Evolutionary conservation across 2,329 filamentous ascomycete species (phyloP).

Genomic region (Exophiala sideris): DNA sequence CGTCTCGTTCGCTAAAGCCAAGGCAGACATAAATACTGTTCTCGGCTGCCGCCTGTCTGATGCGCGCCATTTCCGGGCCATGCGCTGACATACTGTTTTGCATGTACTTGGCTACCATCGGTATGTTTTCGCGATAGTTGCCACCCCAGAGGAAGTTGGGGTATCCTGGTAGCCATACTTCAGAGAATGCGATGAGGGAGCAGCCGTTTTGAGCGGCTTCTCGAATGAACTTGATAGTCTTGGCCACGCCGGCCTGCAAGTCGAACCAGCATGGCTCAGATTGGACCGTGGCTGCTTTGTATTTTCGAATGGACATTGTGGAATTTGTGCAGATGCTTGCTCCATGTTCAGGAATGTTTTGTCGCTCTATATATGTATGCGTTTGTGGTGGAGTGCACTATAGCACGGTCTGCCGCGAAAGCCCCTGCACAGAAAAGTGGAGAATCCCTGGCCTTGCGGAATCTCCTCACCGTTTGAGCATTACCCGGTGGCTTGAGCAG

Average conservation of each 20-base stretch:
- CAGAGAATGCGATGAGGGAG: slow-evolving; percentile 54
- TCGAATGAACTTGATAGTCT: slow-evolving; percentile 56
- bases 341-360: no score
- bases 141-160: slow-evolving; percentile 46
- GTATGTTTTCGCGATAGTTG: slow-evolving; percentile 17
- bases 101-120: slow-evolving; percentile 6
- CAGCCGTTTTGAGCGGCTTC: slow-evolving; percentile 54
- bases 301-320: slow-evolving; percentile 1
- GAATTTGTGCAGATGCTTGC: no score
- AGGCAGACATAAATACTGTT: slow-evolving; percentile 43
- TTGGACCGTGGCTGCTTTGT: slow-evolving; percentile 51
- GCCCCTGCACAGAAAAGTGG: no score
- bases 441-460: no score
- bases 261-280: slow-evolving; percentile 61
- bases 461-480: no score
- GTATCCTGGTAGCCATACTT: slow-evolving; percentile 56
- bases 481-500: no score
- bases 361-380: no score
- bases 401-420: no score
- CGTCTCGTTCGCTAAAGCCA: slow-evolving; percentile 43
- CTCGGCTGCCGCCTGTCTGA: slow-evolving; percentile 35
- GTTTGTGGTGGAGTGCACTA: no score
- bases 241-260: slow-evolving; percentile 52
- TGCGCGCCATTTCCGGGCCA: slow-evolving; percentile 36
- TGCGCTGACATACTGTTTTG: neutral